Percentiles rank a stretch among this genome's conserved stretches.
Evolutionary conservation across 2,329 filamentous ascomycete genomes (phyloP).

Genomic region (Bimuria novae-zelandiae): DNA sequence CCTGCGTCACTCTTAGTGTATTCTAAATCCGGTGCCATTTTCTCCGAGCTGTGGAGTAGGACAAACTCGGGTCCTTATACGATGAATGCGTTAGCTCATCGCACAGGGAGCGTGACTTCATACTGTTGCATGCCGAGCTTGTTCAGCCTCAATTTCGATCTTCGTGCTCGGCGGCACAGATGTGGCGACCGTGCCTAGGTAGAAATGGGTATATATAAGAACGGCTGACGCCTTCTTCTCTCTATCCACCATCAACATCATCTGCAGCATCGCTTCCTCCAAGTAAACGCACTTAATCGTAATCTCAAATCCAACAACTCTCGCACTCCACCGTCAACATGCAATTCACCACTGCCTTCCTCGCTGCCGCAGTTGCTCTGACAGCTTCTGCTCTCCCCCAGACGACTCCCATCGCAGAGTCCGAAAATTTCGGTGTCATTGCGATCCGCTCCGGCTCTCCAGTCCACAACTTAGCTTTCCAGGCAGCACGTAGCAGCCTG

Average conservation of each 20-base stretch:
- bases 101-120: slow-evolving; percentile 21
- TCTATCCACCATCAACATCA: not conserved
- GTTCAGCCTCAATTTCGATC: slow-evolving; percentile 16
- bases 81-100: slow-evolving; percentile 1
- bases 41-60: slow-evolving; percentile 3
- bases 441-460: slow-evolving; percentile 55
- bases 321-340: slow-evolving; percentile 27
- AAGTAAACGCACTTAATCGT: not conserved
- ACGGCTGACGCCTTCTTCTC: not conserved
- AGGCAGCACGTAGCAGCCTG: slow-evolving; percentile 53
- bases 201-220: no score
- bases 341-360: slow-evolving; percentile 35
- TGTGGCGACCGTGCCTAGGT: not conserved
- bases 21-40: not conserved
- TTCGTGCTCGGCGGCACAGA: slow-evolving; percentile 4
- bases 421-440: slow-evolving; percentile 55
- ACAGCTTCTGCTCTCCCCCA: slow-evolving; percentile 30
- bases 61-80: not conserved
- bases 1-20: not conserved
- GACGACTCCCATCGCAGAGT: slow-evolving; percentile 26
- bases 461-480: slow-evolving; percentile 55
- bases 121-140: slow-evolving; percentile 22
- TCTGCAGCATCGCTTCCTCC: not conserved
- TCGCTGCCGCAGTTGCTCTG: slow-evolving; percentile 39
- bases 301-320: slow-evolving; percentile 3